A percentile compares a stretch with the other conserved stretches of the same genome.
Evolutionary conservation across 2,329 filamentous ascomycete species (phyloP).

Genomic region (Epichloe coenophiala): DNA sequence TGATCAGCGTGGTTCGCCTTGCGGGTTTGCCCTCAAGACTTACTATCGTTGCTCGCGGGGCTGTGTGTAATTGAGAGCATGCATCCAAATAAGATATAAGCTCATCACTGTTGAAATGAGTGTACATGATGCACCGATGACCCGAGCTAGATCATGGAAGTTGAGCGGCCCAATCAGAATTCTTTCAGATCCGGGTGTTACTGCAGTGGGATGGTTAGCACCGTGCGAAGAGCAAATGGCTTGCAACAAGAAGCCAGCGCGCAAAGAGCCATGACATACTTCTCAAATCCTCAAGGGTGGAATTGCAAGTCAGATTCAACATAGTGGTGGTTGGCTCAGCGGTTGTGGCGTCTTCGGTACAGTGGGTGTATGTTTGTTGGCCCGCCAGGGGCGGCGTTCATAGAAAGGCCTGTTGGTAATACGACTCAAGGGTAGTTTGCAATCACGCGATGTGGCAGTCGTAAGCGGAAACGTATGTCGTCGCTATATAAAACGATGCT

Average conservation of each 20-base stretch:
- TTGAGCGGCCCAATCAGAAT: conserved; percentile 33
- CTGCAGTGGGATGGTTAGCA: conserved; percentile 13
- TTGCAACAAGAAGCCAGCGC: not conserved
- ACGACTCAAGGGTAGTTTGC: not conserved
- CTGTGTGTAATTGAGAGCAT: conserved; percentile 47
- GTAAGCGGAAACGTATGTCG: not conserved
- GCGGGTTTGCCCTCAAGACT: conserved; percentile 7
- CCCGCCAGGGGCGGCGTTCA: conserved; percentile 1
- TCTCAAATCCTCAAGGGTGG: conserved; percentile 29
- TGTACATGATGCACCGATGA: conserved; percentile 34
- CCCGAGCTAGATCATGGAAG: conserved; percentile 41
- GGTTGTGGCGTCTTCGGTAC: conserved; percentile 1
- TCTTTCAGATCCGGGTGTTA: conserved; percentile 30
- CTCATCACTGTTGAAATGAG: conserved; percentile 38
- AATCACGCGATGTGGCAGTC: not conserved
- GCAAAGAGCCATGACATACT: conserved; percentile 17
- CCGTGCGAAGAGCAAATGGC: not conserved
- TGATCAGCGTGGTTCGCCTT: not conserved
- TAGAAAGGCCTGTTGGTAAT: not conserved
- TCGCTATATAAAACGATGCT: not conserved
- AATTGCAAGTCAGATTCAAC: conserved; percentile 28
- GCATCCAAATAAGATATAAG: conserved; percentile 43
- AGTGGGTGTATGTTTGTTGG: not conserved
- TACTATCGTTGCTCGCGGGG: conserved; percentile 46
- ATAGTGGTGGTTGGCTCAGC: conserved; percentile 3